Base-by-base conservation (phyloP, 2,329 filamentous ascomycete species). In the Calycina marina region DNA sequence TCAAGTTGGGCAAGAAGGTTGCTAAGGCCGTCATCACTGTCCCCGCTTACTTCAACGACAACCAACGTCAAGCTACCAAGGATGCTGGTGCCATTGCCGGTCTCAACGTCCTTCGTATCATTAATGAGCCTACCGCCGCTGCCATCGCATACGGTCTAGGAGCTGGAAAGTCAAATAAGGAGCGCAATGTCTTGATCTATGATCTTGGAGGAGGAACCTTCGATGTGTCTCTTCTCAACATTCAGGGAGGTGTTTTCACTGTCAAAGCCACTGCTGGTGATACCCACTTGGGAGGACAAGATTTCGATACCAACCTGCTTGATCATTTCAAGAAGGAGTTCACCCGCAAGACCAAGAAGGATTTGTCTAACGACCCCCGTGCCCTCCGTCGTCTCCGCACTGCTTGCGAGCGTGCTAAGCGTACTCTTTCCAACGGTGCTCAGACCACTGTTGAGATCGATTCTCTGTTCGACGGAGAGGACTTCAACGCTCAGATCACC, bases 1-100 rank as follows among this genome's bases (percentile, higher is more conserved):
- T 71, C 62, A 96, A 98, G 75, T 77, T 98, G 53, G 90, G 85
- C 63, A 93, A 92, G 79, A 93, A 90, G 70, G 86, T 96, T 54
- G 77, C 90, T 67, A 96, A 96, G 77, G 90, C 90, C 45, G 90
- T 98, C 60, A 86, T 98, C 62, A 98, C 90, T 42, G 90, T 96
- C 38, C 90, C 90, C 37, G 90, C 90, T 58, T 98, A 98, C 75
- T 98, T 98, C 83, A 96, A 96, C 73, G 90, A 98, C 77, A 93
- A 93, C 72, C 90, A 98, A 72, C 81, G 90, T 67, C 90, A 96
- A 67, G 83, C 90, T 47, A 98, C 90, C 67, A 96, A 96, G 78
- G 90, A 96, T 57, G 90, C 90, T 47, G 90, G 90, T 77, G 81
- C 88, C 60, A 98, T 98, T 56, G 68, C 88, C 54, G 90, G 88